Conservation (phyloP, 176 grass and related monocot species). For the Lolium perenne region DNA sequence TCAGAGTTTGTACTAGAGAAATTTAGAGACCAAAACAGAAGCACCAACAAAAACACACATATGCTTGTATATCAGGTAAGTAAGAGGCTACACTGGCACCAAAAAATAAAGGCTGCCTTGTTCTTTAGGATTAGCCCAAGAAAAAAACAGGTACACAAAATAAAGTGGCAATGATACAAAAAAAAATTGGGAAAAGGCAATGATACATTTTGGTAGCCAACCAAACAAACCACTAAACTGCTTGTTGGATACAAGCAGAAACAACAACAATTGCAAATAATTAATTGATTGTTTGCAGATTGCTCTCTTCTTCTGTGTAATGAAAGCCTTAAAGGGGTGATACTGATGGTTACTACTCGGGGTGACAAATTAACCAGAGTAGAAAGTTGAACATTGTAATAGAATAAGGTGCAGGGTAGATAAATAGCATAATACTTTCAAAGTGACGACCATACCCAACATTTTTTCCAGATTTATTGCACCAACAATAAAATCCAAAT, state of each 20-base stretch:
- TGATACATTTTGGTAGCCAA: not conserved
- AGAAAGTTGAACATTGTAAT: not conserved
- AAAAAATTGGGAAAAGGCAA: not conserved
- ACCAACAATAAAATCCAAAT: slow-evolving; percentile 11
- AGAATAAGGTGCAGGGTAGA: not conserved
- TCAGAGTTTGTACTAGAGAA: slow-evolving; percentile 13
- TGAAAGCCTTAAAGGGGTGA: slow-evolving; percentile 3
- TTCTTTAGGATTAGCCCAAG: slow-evolving; percentile 14
- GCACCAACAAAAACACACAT: not conserved
- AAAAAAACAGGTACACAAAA: slow-evolving; percentile 23
- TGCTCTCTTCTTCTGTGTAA: not conserved
- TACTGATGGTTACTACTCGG: not conserved
- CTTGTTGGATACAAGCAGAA: not conserved
- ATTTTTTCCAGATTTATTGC: not conserved
- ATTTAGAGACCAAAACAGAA: not conserved
- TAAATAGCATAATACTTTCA: too few species aligned
- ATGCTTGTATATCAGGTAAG: not conserved
- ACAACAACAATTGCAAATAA: not conserved
- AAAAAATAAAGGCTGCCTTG: not conserved
- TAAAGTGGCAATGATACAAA: not conserved
- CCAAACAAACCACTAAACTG: not conserved
- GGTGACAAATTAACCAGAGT: slow-evolving; percentile 3
- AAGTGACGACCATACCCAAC: too few species aligned
- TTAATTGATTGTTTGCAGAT: slow-evolving; percentile 22
- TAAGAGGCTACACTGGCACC: not conserved